Base-by-base conservation (phyloP, 805 yeast species). In the Schwanniomyces occidentalis region DNA sequence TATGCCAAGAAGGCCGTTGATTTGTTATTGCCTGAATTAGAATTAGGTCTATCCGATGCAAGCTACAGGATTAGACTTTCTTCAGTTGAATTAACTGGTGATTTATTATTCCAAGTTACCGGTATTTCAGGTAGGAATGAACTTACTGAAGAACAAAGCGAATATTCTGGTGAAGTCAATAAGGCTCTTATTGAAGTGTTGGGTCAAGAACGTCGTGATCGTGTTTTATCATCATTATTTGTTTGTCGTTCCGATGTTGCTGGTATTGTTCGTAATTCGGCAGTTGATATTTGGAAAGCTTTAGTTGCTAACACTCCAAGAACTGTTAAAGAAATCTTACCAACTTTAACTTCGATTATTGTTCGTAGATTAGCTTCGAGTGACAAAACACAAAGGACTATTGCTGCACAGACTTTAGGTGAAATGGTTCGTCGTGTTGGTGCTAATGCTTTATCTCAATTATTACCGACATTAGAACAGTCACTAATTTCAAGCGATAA, bases 251-350 rank as follows among this genome's bases (percentile, higher is more conserved):
- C 95, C 9, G 99, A 93, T 68, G 77, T 81, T 24, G 77, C 93
- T 24, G 87, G 87, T 48, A 73, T 81, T 46, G 99, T 93, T 17
- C 81, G 99, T 51, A 80, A 80, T 45, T 85, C 95, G 16, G 82
- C 98, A 8, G 78, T 87, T 40, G 96, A 93, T 51, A 88, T 93
- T 30, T 93, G 99, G 99, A 90, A 90, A 65, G 88, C 96, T 0
- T 71, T 93, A 54, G 97, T 93, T 33, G 85, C 95, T 30, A 93
- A 93, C 58, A 93, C 99, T 15, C 98, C 99, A 27, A 80, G 85
- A 54, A 86, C 96, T 3, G 84, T 93, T 30, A 91, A 86, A 68
- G 97, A 90, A 58, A 88, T 93, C 42, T 63, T 93, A 43, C 95
- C 96, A 19, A 72, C 88, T 4, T 76, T 93, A 45, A 85, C 93